Base-by-base conservation (phyloP, 768 basidiomycete genomes). In the Boletus rufocinnamomeus region DNA sequence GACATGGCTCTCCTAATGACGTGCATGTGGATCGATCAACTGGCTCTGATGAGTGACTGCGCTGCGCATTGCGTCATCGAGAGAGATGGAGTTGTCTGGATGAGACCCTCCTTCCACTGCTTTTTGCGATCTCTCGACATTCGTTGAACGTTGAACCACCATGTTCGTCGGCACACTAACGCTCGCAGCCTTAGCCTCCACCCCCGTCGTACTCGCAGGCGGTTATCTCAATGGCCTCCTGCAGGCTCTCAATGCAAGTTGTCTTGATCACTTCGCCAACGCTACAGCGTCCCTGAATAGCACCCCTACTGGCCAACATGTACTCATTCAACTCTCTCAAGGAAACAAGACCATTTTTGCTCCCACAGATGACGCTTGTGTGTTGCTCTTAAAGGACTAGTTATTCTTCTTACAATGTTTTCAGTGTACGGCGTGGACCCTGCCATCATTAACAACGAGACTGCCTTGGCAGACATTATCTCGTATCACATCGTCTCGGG, bases 401-500 rank as follows among this genome's bases (percentile, higher is more conserved):
- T 4, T 19, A 6, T 48, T 8, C 19, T 50, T 44, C 62, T 64
- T 32, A 71, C 16, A n/a, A 23, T 25, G 0, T 41, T 34, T 34
- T 9, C n/a, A 69, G 66, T 59, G 34, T 60, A 53, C 19, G 2
- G 16, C n/a, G 7, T 48, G 28, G 8, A 43, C 51, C 28, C 28
- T 17, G 40, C 40, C 38, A 32, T 17, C 23, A 71, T 70, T 0
- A 61, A 65, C 44, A 75, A 81, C 58, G 35, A 66, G 4, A 74
- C 70, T 17, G 50, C 63, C 23, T 64, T 87, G 13, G 78, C 81
- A 41, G 73, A 84, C 59, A 71, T 82, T 43, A 60, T 88, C 40
- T 74, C 83, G 6, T 87, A 86, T 67, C 86, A 87, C 68, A 69
- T 86, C 59, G 74, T 87, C 9, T 64, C 76, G 48, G 84, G 85